Evolutionary conservation across 257 asterid genomes (phyloP).

Genomic region (Jasminum sambac): DNA sequence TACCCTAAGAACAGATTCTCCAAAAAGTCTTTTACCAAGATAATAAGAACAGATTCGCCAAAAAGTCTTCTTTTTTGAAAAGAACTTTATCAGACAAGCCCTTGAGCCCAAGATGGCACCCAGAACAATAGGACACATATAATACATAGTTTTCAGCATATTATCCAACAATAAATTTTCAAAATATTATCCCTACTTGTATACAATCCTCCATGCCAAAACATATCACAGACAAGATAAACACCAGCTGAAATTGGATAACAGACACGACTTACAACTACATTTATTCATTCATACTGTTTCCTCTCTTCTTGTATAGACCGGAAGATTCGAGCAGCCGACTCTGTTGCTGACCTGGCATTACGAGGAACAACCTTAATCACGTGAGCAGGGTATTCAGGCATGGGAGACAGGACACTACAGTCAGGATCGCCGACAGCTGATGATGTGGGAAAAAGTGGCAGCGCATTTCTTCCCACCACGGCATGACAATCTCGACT

Average conservation of each 20-base stretch:
- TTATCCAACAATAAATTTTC: too few species aligned
- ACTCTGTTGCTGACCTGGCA: conserved; percentile 67
- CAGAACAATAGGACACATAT: too few species aligned
- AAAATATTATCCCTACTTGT: too few species aligned
- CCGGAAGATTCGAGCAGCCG: conserved; percentile 78
- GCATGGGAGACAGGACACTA: conserved; percentile 17
- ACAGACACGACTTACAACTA: not conserved
- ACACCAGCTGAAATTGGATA: not conserved
- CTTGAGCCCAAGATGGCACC: too few species aligned
- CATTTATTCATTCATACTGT: conserved; percentile 44
- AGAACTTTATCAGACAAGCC: too few species aligned
- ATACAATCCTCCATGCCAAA: too few species aligned
- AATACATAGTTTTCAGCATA: too few species aligned
- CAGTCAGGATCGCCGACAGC: conserved; percentile 20
- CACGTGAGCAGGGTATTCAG: conserved; percentile 33
- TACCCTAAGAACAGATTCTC: too few species aligned
- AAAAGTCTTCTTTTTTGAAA: too few species aligned
- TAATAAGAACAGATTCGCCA: too few species aligned
- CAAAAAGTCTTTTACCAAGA: too few species aligned
- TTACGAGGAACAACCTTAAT: conserved; percentile 65
- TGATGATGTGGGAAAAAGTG: conserved; percentile 56
- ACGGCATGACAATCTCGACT: conserved; percentile 17
- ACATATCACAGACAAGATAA: too few species aligned
- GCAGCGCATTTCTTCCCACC: conserved; percentile 44
- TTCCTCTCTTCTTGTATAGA: conserved; percentile 86